Evolutionary conservation across 306 rosid genomes (phyloP).

Genomic region (Cicer bijugum): DNA sequence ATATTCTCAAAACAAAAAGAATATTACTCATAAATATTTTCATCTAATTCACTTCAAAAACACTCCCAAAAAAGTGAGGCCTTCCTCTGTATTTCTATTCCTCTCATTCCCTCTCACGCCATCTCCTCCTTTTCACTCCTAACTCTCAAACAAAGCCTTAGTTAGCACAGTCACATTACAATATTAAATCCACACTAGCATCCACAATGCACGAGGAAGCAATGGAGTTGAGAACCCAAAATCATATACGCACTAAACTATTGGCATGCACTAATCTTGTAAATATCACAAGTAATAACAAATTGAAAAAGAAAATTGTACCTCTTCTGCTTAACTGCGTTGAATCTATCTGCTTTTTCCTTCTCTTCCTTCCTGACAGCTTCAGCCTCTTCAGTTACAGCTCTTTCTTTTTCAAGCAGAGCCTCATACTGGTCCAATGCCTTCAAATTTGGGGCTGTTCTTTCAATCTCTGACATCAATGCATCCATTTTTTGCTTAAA

Average conservation of each 20-base stretch:
- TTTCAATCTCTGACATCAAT: slow-evolving; percentile 79
- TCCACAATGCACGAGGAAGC: not conserved
- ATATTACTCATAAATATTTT: no score
- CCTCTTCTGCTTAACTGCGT: slow-evolving; percentile 84
- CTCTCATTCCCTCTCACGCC: no score
- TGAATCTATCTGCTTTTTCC: slow-evolving; percentile 74
- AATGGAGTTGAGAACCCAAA: not conserved
- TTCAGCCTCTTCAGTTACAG: slow-evolving; percentile 82
- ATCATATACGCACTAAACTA: slow-evolving; percentile 25
- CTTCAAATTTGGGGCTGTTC: slow-evolving; percentile 97
- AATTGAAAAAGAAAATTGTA: slow-evolving; percentile 40
- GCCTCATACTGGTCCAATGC: slow-evolving; percentile 97
- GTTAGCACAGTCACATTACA: no score
- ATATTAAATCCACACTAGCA: not conserved
- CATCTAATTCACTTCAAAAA: no score
- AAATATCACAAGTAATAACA: slow-evolving; percentile 14
- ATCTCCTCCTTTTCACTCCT: no score
- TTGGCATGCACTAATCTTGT: slow-evolving; percentile 1
- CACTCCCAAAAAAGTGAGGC: no score
- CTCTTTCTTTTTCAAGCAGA: slow-evolving; percentile 84
- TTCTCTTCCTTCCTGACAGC: slow-evolving; percentile 87
- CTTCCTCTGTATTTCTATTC: no score
- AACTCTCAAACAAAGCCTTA: no score
- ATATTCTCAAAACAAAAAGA: no score
- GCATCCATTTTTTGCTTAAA: slow-evolving; percentile 82